Evolutionary conservation across 768 basidiomycete species (phyloP).

Genomic region (Naganishia antarctica): DNA sequence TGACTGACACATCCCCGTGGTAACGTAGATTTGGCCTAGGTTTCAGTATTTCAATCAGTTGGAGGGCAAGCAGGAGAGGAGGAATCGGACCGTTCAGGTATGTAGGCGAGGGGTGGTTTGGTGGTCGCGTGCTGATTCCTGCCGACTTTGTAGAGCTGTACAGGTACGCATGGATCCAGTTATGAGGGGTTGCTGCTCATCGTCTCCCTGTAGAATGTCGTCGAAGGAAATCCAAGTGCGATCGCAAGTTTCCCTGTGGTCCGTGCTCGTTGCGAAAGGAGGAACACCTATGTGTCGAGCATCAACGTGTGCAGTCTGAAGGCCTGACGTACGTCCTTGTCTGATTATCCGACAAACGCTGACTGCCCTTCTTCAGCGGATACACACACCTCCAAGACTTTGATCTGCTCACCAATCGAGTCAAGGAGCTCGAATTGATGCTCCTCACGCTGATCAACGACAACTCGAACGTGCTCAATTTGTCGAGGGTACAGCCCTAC

Average conservation of each 20-base stretch:
- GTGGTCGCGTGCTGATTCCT: too few species aligned
- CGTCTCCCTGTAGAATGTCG: slow-evolving; percentile 9
- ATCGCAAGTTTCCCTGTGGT: slow-evolving; percentile 28
- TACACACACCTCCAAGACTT: background rate
- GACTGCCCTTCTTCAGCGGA: background rate
- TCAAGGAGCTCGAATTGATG: background rate
- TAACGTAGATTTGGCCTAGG: too few species aligned
- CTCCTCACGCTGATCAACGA: background rate
- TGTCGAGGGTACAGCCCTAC: background rate
- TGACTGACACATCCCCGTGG: too few species aligned
- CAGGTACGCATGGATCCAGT: background rate
- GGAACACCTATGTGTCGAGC: slow-evolving; percentile 21
- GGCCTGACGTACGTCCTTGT: slow-evolving; percentile 20
- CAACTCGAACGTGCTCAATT: background rate
- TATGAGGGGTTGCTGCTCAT: background rate
- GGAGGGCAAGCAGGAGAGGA: background rate
- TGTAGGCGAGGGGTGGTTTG: too few species aligned
- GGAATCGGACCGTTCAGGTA: background rate
- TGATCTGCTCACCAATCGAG: background rate
- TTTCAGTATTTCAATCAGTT: slow-evolving; percentile 1
- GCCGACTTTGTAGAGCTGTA: slow-evolving; percentile 19
- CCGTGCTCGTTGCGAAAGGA: slow-evolving; percentile 19
- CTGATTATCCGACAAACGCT: background rate
- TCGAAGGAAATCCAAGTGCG: slow-evolving; percentile 26
- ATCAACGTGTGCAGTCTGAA: slow-evolving; percentile 18